A percentile compares a stretch with the other conserved stretches of the same genome.
These are phyloP conservation scores for Colletotrichum echinochloae DNA, from an alignment of 2,329 filamentous ascomycete species.

Conservation along the genomic window DNA sequence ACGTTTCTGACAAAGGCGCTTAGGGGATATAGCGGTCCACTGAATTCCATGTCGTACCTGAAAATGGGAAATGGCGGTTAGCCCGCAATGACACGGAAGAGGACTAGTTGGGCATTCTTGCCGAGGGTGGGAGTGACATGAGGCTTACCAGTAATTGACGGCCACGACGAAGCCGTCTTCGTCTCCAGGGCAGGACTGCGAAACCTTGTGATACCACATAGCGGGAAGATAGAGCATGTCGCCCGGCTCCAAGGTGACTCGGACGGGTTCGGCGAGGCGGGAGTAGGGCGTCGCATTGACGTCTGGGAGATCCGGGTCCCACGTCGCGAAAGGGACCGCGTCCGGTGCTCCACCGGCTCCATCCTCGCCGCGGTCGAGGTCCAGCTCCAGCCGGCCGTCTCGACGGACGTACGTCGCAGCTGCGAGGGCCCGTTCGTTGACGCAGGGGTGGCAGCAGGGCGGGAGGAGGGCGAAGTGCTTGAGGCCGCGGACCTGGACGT, in stretches of 20 bases:
- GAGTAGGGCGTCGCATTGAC: constrained; percentile 69
- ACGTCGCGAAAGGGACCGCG: constrained; percentile 74
- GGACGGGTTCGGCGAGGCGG: constrained; percentile 67
- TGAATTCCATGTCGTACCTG: constrained; percentile 86
- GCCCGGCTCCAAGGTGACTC: constrained; percentile 76
- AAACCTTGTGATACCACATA: constrained; percentile 86
- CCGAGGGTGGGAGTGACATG: constrained; percentile 45
- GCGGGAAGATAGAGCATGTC: constrained; percentile 87
- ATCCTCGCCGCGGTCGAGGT: constrained; percentile 47
- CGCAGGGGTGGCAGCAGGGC: constrained; percentile 75
- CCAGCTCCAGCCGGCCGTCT: constrained; percentile 41
- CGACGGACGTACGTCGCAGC: constrained; percentile 69
- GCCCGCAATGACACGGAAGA: background rate
- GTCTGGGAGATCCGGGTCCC: constrained; percentile 76
- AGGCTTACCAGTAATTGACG: constrained; percentile 83
- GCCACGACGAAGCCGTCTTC: constrained; percentile 81
- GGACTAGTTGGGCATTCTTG: background rate
- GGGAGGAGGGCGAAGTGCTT: constrained; percentile 83
- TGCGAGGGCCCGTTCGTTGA: constrained; percentile 70
- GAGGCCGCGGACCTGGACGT: constrained; percentile 77
- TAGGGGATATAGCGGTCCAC: constrained; percentile 74
- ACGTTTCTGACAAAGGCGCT: constrained; percentile 65
- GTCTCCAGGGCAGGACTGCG: constrained; percentile 74
- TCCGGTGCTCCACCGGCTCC: constrained; percentile 43
- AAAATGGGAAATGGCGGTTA: constrained; percentile 6